Conservation (phyloP, 2,329 filamentous ascomycete species). For the Aspergillus ochraceus region DNA sequence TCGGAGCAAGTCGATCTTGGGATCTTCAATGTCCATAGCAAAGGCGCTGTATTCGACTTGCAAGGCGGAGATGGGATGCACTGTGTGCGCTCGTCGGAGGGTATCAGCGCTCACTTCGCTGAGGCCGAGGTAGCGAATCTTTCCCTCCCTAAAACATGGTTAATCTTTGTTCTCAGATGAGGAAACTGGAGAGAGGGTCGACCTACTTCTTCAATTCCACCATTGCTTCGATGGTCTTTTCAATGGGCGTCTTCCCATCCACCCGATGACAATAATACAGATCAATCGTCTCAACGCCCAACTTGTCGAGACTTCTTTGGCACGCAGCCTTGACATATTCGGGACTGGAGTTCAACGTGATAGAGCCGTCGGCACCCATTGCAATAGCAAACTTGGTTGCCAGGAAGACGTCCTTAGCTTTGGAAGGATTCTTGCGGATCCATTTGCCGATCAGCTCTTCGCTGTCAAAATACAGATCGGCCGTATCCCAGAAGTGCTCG, state of each 20-base stretch:
- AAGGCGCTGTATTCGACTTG: constrained; percentile 56
- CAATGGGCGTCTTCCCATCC: constrained; percentile 45
- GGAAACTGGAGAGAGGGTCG: neutral
- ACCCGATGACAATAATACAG: constrained; percentile 49
- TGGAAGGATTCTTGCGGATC: constrained; percentile 38
- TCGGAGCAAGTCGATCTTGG: constrained; percentile 50
- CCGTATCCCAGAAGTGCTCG: constrained; percentile 46
- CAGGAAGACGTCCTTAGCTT: constrained; percentile 43
- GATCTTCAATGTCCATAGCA: constrained; percentile 48
- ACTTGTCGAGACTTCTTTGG: constrained; percentile 33
- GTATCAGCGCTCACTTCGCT: constrained; percentile 47
- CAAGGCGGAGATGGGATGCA: constrained; percentile 50
- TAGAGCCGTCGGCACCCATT: constrained; percentile 14
- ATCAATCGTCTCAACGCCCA: constrained; percentile 42
- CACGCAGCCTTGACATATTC: constrained; percentile 40
- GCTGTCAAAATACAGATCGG: constrained; percentile 33
- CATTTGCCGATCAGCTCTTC: constrained; percentile 38
- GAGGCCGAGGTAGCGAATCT: constrained; percentile 52
- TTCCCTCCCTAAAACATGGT: constrained; percentile 38
- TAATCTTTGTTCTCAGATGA: neutral
- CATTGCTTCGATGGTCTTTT: constrained; percentile 47
- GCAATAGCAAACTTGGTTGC: constrained; percentile 40
- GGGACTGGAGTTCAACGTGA: constrained; percentile 33
- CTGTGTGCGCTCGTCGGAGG: constrained; percentile 49
- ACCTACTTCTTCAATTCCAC: constrained; percentile 42